A percentile compares a stretch with the other conserved stretches of the same genome.
These are phyloP conservation scores for Trichoderma erinaceum DNA, from an alignment of 495 filamentous ascomycete species.

Conservation along the genomic window DNA sequence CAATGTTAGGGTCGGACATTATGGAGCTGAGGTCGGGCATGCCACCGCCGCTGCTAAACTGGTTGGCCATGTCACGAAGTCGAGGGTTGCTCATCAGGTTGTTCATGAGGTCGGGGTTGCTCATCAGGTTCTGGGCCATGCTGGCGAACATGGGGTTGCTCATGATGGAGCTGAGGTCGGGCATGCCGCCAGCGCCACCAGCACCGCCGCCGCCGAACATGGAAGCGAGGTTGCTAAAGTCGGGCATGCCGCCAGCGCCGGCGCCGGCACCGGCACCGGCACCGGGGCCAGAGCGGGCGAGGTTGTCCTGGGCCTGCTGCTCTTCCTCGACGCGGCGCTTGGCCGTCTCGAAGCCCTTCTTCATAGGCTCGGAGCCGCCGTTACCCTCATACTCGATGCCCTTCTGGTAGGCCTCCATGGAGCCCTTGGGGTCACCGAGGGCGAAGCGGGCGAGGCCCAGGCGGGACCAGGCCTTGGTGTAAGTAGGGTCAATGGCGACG, in stretches of 20 bases:
- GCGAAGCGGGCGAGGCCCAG: conserved; percentile 87
- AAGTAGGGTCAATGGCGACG: conserved; percentile 76
- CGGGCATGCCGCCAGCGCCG: conserved; percentile 41
- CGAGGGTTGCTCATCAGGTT: conserved; percentile 93
- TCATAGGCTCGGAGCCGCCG: conserved; percentile 83
- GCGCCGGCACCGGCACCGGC: conserved; percentile 46
- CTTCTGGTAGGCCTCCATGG: conserved; percentile 89
- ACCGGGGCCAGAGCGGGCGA: conserved; percentile 18
- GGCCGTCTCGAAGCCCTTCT: conserved; percentile 88
- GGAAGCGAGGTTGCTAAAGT: conserved; percentile 51
- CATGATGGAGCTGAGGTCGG: conserved; percentile 80
- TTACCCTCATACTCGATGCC: conserved; percentile 93
- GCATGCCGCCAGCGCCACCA: conserved; percentile 60
- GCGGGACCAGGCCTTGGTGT: conserved; percentile 93
- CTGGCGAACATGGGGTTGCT: conserved; percentile 93
- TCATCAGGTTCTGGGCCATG: conserved; percentile 97
- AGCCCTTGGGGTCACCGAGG: conserved; percentile 78
- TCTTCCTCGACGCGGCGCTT: conserved; percentile 72
- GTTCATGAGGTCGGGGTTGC: conserved; percentile 82
- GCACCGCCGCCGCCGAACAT: conserved; percentile 60
- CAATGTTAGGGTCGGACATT: conserved; percentile 87
- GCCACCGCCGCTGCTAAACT: conserved; percentile 64
- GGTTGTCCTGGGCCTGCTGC: conserved; percentile 38
- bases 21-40: conserved; percentile 78
- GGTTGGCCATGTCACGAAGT: conserved; percentile 71